Evolutionary conservation across 1,139 yeast species (phyloP).

Genomic region (Magnusiomyces paraingens): DNA sequence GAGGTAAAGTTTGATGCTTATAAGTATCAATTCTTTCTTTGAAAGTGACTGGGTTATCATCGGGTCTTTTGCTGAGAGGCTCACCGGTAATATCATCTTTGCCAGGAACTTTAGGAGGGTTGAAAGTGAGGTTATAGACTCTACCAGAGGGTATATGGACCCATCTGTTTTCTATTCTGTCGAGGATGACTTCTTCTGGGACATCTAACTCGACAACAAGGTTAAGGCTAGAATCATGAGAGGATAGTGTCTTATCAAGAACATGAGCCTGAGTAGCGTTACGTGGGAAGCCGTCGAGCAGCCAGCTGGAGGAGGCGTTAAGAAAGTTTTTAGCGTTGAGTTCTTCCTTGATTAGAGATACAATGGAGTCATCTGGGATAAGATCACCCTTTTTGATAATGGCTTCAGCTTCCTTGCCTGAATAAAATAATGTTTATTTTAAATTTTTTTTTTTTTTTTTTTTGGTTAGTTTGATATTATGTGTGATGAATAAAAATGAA

Average conservation of each 20-base stretch:
- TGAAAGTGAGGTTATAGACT: conserved; percentile 76
- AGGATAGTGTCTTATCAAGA: conserved; percentile 44
- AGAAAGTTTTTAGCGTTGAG: conserved; percentile 44
- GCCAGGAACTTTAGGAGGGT: conserved; percentile 80
- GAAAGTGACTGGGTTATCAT: conserved; percentile 66
- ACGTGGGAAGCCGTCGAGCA: conserved; percentile 89
- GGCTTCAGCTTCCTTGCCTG: conserved; percentile 40
- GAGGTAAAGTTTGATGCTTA: conserved; percentile 51
- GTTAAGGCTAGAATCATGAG: conserved; percentile 44
- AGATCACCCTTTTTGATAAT: conserved; percentile 59
- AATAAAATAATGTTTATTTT: neutral
- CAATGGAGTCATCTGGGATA: conserved; percentile 68
- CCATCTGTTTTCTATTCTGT: conserved; percentile 79
- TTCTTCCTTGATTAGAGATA: conserved; percentile 49
- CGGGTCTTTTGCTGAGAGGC: conserved; percentile 67
- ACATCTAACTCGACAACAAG: conserved; percentile 79
- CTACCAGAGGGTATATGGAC: conserved; percentile 81
- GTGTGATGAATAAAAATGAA: no score
- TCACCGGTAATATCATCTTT: conserved; percentile 88
- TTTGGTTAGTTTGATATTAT: no score
- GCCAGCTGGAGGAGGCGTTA: conserved; percentile 46
- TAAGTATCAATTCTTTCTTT: conserved; percentile 60
- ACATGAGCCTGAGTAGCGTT: conserved; percentile 64
- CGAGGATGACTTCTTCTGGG: conserved; percentile 69
- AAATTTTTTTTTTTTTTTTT: no score